Base-by-base conservation (phyloP, 2,329 filamentous ascomycete species). In the Fusarium nurragi region DNA sequence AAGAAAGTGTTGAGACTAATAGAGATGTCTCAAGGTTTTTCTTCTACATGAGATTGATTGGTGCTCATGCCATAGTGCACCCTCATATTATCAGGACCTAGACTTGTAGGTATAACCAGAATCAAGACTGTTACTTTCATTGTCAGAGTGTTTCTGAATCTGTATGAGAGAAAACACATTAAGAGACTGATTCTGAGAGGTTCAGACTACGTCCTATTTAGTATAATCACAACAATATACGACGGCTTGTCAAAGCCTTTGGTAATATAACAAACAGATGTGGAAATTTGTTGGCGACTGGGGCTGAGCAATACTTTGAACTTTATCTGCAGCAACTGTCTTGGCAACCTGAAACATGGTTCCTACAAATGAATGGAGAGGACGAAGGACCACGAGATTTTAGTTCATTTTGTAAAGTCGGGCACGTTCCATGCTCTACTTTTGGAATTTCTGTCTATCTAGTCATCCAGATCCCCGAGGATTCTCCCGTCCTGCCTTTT, bases 321-420 rank as follows among this genome's bases (percentile, higher is more conserved):
- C 21, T 54, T n/a, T 46, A 32, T 41, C 36, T 46, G 6, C 6
- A 53, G 19, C 21, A 40, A 32, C 28, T 46, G 28, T 60, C 21
- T 32, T 26, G 23, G 25, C 16, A 14, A 54, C 10, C 16, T 54
- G 36, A 60, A 43, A 60, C 36, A 60, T 12, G 36, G 26, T n/a
- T 40, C 18, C 14, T 16, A 40, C 8, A 28, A 16, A 22, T 28
- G n/a, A 39, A 32, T n/a, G 39, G 14, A 32, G 14, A 32, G 30
- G 11, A n/a, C n/a, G n/a, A n/a, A 34, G 32, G n/a, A 16, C n/a
- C 16, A 34, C 8, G 6, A 16, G 5, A 14, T 34, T n/a, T 4
- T 9, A n/a, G 16, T 6, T 10, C 32, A 10, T n/a, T 7, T n/a
- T n/a, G 16, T 34, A 16, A 34, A 34, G 16, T 18, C 16, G 9